phyloP scores from a whole-genome alignment of 805 yeast species.

The Wickerhamomyces alni region DNA sequence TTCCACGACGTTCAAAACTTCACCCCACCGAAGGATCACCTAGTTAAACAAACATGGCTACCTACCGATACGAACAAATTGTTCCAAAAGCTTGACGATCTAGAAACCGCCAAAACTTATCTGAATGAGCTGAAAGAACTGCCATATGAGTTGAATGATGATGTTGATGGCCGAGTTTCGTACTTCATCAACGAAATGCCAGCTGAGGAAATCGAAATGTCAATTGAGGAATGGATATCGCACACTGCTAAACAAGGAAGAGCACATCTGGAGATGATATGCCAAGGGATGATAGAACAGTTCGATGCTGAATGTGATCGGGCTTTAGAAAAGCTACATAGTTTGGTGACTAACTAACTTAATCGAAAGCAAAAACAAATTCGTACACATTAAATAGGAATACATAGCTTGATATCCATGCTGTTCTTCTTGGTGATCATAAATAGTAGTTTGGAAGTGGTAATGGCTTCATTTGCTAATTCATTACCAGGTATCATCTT shows the following conservation, averaged over 20 bases:
- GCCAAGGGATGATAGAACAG: slow-evolving; percentile 40
- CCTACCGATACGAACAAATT: slow-evolving; percentile 25
- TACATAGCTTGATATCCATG: neutral
- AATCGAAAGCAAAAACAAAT: neutral
- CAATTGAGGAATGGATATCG: slow-evolving; percentile 64
- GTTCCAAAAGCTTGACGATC: slow-evolving; percentile 22
- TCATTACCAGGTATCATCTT: too few relatives aligned
- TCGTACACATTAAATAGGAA: neutral
- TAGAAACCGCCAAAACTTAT: slow-evolving; percentile 26
- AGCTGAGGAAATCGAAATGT: slow-evolving; percentile 58
- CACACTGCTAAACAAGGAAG: slow-evolving; percentile 51
- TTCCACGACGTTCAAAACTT: slow-evolving; percentile 10
- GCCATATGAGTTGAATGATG: slow-evolving; percentile 43
- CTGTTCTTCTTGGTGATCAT: too few relatives aligned
- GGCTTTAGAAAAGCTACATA: slow-evolving; percentile 40
- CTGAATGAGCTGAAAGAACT: slow-evolving; percentile 13
- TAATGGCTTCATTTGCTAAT: too few relatives aligned
- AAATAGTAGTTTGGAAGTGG: too few relatives aligned
- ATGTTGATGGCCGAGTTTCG: slow-evolving; percentile 59
- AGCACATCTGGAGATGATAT: slow-evolving; percentile 37
- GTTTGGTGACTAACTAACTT: slow-evolving; percentile 24
- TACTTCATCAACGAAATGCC: slow-evolving; percentile 66
- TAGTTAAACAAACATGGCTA: slow-evolving; percentile 15
- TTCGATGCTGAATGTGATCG: slow-evolving; percentile 43
- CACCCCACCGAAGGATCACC: slow-evolving; percentile 1